These are phyloP conservation scores for Grosmannia serpens DNA, from an alignment of 2,329 filamentous ascomycete genomes.

Conservation along the genomic window DNA sequence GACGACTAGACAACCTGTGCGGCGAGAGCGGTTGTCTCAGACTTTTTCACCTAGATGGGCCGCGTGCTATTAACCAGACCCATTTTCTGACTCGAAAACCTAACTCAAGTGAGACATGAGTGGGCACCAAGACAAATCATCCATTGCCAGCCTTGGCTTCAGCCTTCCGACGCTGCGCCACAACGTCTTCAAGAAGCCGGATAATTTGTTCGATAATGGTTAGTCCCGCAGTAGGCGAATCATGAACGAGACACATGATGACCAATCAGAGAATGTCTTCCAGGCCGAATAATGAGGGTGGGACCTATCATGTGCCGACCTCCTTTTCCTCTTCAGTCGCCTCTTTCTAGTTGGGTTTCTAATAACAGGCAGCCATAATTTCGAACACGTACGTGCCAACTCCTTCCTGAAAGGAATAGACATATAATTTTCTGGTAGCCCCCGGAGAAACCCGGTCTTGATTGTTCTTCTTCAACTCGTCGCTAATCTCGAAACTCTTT, in stretches of 20 bases:
- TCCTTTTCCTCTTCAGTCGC: background rate
- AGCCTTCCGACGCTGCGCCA: background rate
- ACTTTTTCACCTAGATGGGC: background rate
- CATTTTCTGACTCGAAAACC: constrained; percentile 16
- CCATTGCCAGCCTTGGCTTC: background rate
- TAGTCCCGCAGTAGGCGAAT: background rate
- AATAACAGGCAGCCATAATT: background rate
- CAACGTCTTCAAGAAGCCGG: no score
- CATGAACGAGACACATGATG: background rate
- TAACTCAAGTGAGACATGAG: constrained; percentile 20
- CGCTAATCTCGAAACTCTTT: no score
- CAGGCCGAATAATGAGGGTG: background rate
- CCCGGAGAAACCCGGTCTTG: background rate
- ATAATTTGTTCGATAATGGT: no score
- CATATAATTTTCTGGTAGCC: background rate
- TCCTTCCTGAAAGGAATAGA: background rate
- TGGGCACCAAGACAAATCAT: constrained; percentile 14
- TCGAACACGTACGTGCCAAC: background rate
- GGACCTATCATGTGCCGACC: background rate
- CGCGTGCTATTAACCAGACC: background rate
- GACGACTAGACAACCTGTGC: background rate
- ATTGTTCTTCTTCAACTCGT: no score
- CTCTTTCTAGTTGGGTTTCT: background rate
- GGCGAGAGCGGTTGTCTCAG: background rate
- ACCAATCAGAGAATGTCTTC: background rate